Base-by-base conservation (phyloP, 345 rosid genomes). In the Arabidopsis arenosa region DNA sequence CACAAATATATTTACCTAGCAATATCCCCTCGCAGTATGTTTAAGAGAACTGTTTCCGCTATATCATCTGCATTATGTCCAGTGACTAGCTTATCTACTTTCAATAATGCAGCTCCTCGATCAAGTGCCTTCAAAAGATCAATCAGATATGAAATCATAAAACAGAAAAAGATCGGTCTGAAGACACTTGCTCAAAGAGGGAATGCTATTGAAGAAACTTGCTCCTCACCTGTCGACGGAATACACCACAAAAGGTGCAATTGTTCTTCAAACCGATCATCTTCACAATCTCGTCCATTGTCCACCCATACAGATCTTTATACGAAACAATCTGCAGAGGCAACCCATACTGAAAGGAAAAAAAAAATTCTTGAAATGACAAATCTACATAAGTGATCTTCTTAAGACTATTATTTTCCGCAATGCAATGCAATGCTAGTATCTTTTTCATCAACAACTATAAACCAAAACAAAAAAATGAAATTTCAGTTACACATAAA, bases 271-370 rank as follows among this genome's bases (percentile, higher is more conserved):
- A 47, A 55, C 97, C 97, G 13, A 94, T 94, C 88, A 92, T 86
- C 86, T 89, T 89, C 58, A 94, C 98, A 77, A 94, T 94, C 82
- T 94, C 97, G 70, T 94, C 98, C 98, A 91, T 94, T 2, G 98
- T 93, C 98, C 98, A 91, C 74, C 98, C 98, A 80, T 93, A 93
- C 58, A 94, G 82, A 78, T 94, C 97, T 86, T 92, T 92, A 88
- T 94, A 94, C 6, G 98, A 92, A 72, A 92, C 88, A 63, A 92
- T 87, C 83, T 88, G 83, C 23, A 94, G 85, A 4, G 98, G 97
- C 74, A 94, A 78, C 3, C 89, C 96, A 84, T 94, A 94, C 98
- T 93, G 80, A 23, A 23, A 39, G 80, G 2, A 28, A 39, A 49
- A 0, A 65, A 5, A 44, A 0, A 36, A 52, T 14, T 4, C 21